phyloP scores from a whole-genome alignment of 108 stramenopile species.

The Fragilaria radians region DNA sequence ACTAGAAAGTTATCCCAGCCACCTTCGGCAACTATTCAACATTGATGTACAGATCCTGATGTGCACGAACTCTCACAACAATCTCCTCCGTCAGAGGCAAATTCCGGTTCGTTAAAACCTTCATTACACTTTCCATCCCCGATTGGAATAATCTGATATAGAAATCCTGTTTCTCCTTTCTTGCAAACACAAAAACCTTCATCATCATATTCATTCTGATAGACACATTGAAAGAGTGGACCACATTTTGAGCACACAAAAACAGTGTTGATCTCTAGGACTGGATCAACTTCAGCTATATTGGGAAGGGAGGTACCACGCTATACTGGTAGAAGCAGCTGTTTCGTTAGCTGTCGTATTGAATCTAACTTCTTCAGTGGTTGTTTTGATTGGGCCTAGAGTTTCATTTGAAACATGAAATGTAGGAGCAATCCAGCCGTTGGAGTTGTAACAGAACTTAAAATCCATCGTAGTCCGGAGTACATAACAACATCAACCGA shows the following conservation, averaged over 20 bases:
- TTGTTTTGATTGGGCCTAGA: background rate
- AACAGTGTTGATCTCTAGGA: background rate
- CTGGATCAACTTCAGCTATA: background rate
- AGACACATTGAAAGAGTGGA: background rate
- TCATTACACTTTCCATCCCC: constrained; percentile 36
- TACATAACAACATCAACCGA: background rate
- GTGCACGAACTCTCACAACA: constrained; percentile 32
- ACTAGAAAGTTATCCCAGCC: background rate
- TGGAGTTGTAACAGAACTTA: background rate
- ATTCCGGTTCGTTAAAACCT: constrained; percentile 23
- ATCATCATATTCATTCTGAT: background rate
- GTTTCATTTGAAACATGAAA: background rate
- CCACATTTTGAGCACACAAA: background rate
- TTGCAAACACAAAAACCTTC: constrained; percentile 4
- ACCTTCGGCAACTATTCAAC: background rate
- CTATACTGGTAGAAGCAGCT: background rate
- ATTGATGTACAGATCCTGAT: background rate
- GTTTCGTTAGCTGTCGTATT: background rate
- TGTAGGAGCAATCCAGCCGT: background rate
- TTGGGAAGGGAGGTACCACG: background rate
- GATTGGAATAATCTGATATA: constrained; percentile 13
- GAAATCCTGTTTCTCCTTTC: constrained; percentile 1
- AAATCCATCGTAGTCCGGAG: background rate
- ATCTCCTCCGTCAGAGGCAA: constrained; percentile 36
- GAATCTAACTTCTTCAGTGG: background rate